Evolutionary conservation across 164 flowering plant genomes (phyloP).

Genomic region (Sedum album): DNA sequence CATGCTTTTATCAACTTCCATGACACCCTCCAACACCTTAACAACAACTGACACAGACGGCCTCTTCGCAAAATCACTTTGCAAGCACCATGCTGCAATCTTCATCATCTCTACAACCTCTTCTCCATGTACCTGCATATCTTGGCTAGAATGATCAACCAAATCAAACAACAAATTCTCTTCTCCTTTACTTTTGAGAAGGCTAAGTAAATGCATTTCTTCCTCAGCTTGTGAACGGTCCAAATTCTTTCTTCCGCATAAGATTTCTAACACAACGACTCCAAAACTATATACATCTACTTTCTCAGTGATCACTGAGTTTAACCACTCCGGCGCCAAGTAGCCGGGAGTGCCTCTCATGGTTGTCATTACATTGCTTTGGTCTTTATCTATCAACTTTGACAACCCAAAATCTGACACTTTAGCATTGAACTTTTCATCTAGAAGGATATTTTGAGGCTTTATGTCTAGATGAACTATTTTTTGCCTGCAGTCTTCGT

Average conservation of each 20-base stretch:
- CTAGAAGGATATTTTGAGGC: too few relatives aligned
- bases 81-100: conserved; percentile 20
- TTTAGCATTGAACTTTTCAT: conserved; percentile 9
- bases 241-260: conserved; percentile 13
- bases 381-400: conserved; percentile 12
- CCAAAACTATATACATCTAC: too few relatives aligned
- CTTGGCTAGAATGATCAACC: conserved; percentile 12
- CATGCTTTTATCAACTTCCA: conserved; percentile 9
- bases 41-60: conserved; percentile 18
- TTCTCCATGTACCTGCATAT: conserved; percentile 13
- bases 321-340: conserved; percentile 19
- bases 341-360: conserved; percentile 23
- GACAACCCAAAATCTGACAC: conserved; percentile 18
- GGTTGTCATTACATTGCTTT: conserved; percentile 16
- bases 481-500: too few relatives aligned
- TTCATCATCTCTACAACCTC: conserved; percentile 15
- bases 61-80: conserved; percentile 14
- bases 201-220: conserved; percentile 11
- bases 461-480: too few relatives aligned
- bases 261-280: too few relatives aligned
- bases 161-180: conserved; percentile 12
- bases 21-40: conserved; percentile 18
- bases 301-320: conserved; percentile 12
- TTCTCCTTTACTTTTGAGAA: conserved; percentile 12
- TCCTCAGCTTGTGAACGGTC: conserved; percentile 14